Evolutionary conservation across 352 stramenopile species (phyloP), one percentile per base, ranked within the genome.

Genomic region (Phytophthora sp.): DNA sequence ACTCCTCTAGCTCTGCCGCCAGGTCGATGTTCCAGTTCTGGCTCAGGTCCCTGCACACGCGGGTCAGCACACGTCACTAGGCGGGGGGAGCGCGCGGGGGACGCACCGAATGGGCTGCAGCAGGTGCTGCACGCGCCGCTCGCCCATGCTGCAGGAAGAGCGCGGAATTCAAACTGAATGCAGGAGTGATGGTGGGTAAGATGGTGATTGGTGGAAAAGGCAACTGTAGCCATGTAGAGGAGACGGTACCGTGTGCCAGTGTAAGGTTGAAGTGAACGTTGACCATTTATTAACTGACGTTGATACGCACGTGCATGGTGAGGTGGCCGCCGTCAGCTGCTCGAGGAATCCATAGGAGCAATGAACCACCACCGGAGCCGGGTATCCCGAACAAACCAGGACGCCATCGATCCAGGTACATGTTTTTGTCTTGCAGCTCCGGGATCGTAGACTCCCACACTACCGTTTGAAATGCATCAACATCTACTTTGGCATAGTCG

Each of bases 11-110:
- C 54, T 97, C 89, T 18, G 84, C 67, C 17, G 89, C 91, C n/a
- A 97, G 54, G 54, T 97, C 87, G 46, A 97, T 96, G 69, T 96
- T 93, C 84, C 88, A 96, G 74, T 96, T 97, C 74, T 94, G 85
- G 48, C 86, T 94, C 69, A 97, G 67, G 64, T 97, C 91, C 20
- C 88, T 97, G 53, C n/a, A 26, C 13, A n/a, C 32, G 2, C 15
- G 41, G 27, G 11, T n/a, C n/a, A n/a, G n/a, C n/a, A n/a, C n/a
- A n/a, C n/a, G n/a, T n/a, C n/a, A n/a, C 7, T 41, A 20, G 32
- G 17, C 51, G 1, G 18, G 24, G 8, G 15, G 6, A 41, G 46
- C 28, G 30, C 9, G 41, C 3, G 43, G n/a, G 31, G 17, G 18
- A 75, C 76, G 53, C 45, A 95, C 87, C 87, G 76, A 53, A 95